These are phyloP conservation scores for Lanmaoa rubissima DNA, from an alignment of 768 basidiomycete species.

Conservation along the genomic window DNA sequence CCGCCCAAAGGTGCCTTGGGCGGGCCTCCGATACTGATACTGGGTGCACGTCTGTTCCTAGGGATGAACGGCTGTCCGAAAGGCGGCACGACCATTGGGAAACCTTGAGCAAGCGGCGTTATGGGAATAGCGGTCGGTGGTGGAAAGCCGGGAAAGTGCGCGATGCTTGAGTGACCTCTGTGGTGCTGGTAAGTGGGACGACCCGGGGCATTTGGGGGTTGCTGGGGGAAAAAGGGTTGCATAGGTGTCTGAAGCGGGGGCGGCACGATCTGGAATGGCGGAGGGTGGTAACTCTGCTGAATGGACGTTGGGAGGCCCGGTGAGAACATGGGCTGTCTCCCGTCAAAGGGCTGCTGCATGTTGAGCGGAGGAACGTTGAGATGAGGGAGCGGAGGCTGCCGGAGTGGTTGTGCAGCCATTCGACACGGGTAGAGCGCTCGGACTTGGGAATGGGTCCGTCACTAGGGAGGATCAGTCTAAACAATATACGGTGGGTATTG, in stretches of 20 bases:
- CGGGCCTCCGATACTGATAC: constrained; percentile 78
- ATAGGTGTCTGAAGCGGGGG: constrained; percentile 67
- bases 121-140: constrained; percentile 55
- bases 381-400: constrained; percentile 52
- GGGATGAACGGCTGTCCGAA: constrained; percentile 53
- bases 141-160: constrained; percentile 60
- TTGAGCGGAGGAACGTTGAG: constrained; percentile 56
- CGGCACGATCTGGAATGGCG: constrained; percentile 43
- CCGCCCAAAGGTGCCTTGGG: constrained; percentile 85
- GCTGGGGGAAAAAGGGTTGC: constrained; percentile 61
- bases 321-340: constrained; percentile 54
- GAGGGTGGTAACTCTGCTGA: constrained; percentile 56
- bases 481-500: neutral
- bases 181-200: constrained; percentile 54
- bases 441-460: neutral
- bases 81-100: constrained; percentile 50
- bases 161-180: constrained; percentile 55
- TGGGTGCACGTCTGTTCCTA: constrained; percentile 62
- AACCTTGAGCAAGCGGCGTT: constrained; percentile 58
- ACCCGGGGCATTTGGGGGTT: constrained; percentile 47
- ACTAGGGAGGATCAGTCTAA: neutral
- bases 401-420: constrained; percentile 37
- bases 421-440: neutral
- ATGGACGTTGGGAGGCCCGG: constrained; percentile 62
- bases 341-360: constrained; percentile 55